These are phyloP conservation scores for Cryomyces antarcticus DNA, from an alignment of 495 filamentous ascomycete species.

Conservation along the genomic window DNA sequence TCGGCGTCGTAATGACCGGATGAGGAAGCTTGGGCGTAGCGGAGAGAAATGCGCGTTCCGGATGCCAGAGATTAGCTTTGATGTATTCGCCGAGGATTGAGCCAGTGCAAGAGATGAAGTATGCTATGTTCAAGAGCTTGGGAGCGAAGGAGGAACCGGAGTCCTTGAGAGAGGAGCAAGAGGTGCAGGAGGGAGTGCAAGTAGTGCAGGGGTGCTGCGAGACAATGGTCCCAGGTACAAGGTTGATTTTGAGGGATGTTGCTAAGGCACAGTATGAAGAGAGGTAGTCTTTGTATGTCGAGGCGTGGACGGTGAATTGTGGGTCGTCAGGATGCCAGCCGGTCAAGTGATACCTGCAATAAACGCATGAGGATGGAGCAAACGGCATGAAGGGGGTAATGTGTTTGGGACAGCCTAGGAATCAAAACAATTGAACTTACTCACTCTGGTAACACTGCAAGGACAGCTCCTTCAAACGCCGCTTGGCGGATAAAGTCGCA, in stretches of 20 bases:
- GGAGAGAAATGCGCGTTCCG: conserved; percentile 36
- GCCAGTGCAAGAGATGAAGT: conserved; percentile 57
- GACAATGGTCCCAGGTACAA: conserved; percentile 75
- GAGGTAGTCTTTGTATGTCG: conserved; percentile 42
- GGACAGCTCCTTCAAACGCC: conserved; percentile 41
- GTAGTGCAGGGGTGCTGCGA: too few relatives aligned
- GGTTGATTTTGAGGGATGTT: conserved; percentile 47
- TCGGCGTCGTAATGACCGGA: conserved; percentile 51
- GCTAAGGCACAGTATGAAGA: conserved; percentile 47
- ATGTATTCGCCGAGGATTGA: conserved; percentile 47
- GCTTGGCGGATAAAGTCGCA: conserved; percentile 47
- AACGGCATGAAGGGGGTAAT: too few relatives aligned
- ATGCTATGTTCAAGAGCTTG: conserved; percentile 47
- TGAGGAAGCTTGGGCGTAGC: conserved; percentile 37
- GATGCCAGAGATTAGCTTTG: conserved; percentile 82
- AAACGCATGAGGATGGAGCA: too few relatives aligned
- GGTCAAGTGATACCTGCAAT: conserved; percentile 78
- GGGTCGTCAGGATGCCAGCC: conserved; percentile 55
- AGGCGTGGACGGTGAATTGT: conserved; percentile 35
- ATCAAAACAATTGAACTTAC: too few relatives aligned
- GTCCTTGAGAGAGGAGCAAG: too few relatives aligned
- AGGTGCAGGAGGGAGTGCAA: too few relatives aligned
- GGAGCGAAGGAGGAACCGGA: too few relatives aligned
- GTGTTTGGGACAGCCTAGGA: too few relatives aligned
- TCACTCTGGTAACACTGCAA: conserved; percentile 73